Base-by-base conservation (phyloP, 2,329 filamentous ascomycete genomes). In the Lojkania enalia region DNA sequence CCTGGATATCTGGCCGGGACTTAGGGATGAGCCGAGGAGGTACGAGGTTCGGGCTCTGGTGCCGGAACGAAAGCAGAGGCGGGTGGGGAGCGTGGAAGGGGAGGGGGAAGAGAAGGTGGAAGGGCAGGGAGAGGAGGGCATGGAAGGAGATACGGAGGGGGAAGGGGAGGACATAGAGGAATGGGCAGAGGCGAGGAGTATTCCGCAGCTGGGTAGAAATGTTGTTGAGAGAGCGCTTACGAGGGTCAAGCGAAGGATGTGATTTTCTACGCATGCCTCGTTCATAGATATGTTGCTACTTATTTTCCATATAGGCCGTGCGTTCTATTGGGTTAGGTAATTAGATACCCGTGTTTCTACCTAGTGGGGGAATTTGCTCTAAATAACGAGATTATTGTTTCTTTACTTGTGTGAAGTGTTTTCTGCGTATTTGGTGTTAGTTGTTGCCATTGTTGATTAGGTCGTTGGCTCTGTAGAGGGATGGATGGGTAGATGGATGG, bases 1-100 rank as follows among this genome's bases (percentile, higher is more conserved):
- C 0, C 85, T 86, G 0, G 90, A 96, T 66, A 82, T 96, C 16
- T 96, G 90, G 90, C 85, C 84, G 0, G 87, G 86, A 1, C 37
- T 69, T 35, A 54, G 58, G 37, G 65, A 69, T 41, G 57, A 61
- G n/a, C 65, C 67, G 7, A 50, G 63, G 20, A 58, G 53, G 39
- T 71, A 69, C 37, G 61, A 67, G 44, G 61, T 71, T 5, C 57
- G 48, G n/a, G 45, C 58, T 13, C 49, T 67, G 14, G 42, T 51
- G 2, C 19, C 44, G 6, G 21, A 43, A n/a, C 32, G 42, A 3
- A 55, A 52, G 25, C 7, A n/a, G n/a, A n/a, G n/a, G n/a, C n/a
- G n/a, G n/a, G 23, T 27, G 7, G n/a, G 7, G n/a, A 15, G 9
- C 30, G 30, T 33, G 9, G 7, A 9, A 6, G 11, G 30, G 11